These are phyloP conservation scores for Aspergillus costaricaensis DNA, from an alignment of 2,329 filamentous ascomycete genomes.

Conservation along the genomic window DNA sequence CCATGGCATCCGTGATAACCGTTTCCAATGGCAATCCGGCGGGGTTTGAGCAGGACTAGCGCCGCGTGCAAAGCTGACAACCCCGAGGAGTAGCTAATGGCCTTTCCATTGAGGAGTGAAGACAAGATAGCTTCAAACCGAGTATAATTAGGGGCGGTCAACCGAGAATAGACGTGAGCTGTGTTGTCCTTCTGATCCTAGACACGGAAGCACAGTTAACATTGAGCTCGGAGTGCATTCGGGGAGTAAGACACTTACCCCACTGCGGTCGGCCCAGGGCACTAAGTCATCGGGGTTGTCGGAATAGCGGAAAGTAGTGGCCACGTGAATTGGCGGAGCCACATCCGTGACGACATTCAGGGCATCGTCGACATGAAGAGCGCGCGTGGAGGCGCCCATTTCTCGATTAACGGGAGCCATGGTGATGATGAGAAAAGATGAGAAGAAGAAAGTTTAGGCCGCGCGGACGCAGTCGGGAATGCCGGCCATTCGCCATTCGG, in stretches of 20 bases:
- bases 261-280: slow-evolving; percentile 49
- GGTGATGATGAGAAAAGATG: neutral
- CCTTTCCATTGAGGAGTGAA: slow-evolving; percentile 65
- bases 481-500: neutral
- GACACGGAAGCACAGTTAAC: neutral
- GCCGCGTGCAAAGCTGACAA: slow-evolving; percentile 86
- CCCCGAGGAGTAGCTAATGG: slow-evolving; percentile 79
- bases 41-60: slow-evolving; percentile 80
- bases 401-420: slow-evolving; percentile 29
- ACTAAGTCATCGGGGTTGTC: slow-evolving; percentile 67
- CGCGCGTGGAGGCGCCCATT: slow-evolving; percentile 62
- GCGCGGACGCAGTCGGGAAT: neutral
- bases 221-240: neutral
- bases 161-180: slow-evolving; percentile 79
- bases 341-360: slow-evolving; percentile 76
- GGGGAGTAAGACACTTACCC: slow-evolving; percentile 50
- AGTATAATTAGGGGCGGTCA: slow-evolving; percentile 74
- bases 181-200: slow-evolving; percentile 30
- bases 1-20: slow-evolving; percentile 96
- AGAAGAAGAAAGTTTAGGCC: slow-evolving; percentile 12
- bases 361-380: slow-evolving; percentile 80
- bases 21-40: slow-evolving; percentile 75
- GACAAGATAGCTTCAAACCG: slow-evolving; percentile 83
- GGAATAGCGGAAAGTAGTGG: slow-evolving; percentile 85
- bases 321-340: slow-evolving; percentile 85